A percentile compares a stretch with the other conserved stretches of the same genome.
Conservation (phyloP, 805 yeast genomes). For the Komagataella phaffii region DNA sequence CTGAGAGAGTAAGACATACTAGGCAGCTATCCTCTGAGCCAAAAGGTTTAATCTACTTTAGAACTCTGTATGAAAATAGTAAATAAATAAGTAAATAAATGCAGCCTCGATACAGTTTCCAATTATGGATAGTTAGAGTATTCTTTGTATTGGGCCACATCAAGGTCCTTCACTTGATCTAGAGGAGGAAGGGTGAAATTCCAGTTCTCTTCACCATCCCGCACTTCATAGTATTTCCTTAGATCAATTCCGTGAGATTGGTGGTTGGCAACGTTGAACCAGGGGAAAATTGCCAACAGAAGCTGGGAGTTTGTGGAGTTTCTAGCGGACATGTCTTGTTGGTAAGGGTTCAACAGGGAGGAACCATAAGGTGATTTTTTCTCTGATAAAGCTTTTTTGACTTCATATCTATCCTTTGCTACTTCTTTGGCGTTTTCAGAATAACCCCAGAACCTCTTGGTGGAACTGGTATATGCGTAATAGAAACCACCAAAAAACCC, state of each 20-base stretch:
- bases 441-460: slow-evolving; percentile 68
- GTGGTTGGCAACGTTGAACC: slow-evolving; percentile 74
- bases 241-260: slow-evolving; percentile 73
- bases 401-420: slow-evolving; percentile 57
- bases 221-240: slow-evolving; percentile 39
- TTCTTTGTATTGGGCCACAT: slow-evolving; percentile 6
- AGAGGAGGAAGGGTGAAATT: slow-evolving; percentile 35
- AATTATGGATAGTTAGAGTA: slow-evolving; percentile 6
- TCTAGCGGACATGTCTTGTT: slow-evolving; percentile 64
- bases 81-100: neutral
- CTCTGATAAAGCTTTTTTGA: slow-evolving; percentile 48
- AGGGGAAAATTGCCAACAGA: slow-evolving; percentile 50
- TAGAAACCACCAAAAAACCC: slow-evolving; percentile 68
- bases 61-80: neutral
- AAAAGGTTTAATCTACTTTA: neutral
- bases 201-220: slow-evolving; percentile 49
- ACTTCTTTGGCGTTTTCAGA: slow-evolving; percentile 64
- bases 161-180: slow-evolving; percentile 28
- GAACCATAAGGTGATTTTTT: slow-evolving; percentile 58
- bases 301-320: slow-evolving; percentile 63
- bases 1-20: too few relatives aligned
- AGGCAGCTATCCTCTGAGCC: too few relatives aligned
- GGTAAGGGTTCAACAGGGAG: slow-evolving; percentile 50
- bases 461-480: slow-evolving; percentile 52
- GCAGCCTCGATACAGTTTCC: neutral